Percentiles rank a stretch among this genome's conserved stretches.
Conservation (phyloP, 768 basidiomycete genomes). For the Gloeopeniophorella convolvens region DNA sequence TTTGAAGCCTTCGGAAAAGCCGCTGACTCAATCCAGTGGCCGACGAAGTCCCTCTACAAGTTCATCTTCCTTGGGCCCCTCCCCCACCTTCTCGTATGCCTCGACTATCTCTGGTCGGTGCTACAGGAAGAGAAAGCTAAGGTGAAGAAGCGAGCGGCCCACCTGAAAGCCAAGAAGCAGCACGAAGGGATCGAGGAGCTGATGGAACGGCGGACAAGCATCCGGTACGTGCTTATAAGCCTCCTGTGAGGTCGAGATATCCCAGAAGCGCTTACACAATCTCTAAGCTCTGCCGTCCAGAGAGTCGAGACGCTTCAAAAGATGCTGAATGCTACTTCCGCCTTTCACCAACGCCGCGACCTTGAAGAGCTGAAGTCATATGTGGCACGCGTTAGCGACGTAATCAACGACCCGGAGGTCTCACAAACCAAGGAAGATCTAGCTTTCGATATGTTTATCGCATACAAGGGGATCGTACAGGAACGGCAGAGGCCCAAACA, state of each 20-base stretch:
- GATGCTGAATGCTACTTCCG: neutral
- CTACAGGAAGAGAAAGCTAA: conserved; percentile 7
- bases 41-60: conserved; percentile 10
- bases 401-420: neutral
- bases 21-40: conserved; percentile 2
- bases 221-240: conserved; percentile 6
- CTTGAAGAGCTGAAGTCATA: neutral
- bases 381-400: neutral
- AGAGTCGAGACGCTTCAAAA: neutral
- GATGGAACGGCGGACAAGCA: conserved; percentile 8
- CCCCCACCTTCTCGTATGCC: conserved; percentile 15
- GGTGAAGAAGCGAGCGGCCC: conserved; percentile 5
- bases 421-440: neutral
- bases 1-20: conserved; percentile 7
- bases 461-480: neutral
- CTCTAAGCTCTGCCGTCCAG: neutral
- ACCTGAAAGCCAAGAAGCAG: neutral
- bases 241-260: no score
- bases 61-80: conserved; percentile 18
- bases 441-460: neutral
- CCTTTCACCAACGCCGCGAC: neutral
- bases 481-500: neutral
- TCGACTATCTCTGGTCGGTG: neutral
- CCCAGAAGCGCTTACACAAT: neutral
- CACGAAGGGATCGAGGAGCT: conserved; percentile 16